Evolutionary conservation across 169 alveolate species (phyloP), one percentile per base, ranked within the genome.

Genomic region (Plasmodium sp.): DNA sequence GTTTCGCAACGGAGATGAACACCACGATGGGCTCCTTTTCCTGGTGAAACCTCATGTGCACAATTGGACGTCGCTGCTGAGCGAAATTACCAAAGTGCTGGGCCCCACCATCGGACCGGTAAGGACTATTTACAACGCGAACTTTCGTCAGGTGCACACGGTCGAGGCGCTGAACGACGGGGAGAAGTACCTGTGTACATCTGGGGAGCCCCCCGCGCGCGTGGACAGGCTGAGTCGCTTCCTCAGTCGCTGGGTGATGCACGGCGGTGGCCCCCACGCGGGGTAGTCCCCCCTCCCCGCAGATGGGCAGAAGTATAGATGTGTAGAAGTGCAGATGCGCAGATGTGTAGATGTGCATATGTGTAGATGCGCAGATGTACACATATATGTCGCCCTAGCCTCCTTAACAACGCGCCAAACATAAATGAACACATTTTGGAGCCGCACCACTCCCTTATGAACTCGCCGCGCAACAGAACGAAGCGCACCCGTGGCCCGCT

Each of bases 1-100:
- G 4, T 98, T 96, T 94, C 97, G 98, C 80, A 98, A 98, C 92
- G 99, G 99, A 39, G 99, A 98, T 86, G 97, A 97, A 93, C 93
- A 96, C 67, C 98, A 98, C 93, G 96, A 97, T 82, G 99, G 99
- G 18, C 84, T 95, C 33, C 95, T 97, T 36, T 97, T 97, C 82
- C 96, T 97, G 90, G 96, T 98, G 22, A 94, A 97, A 51, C 96
- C 98, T 16, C 95, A 95, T 84, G 96, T 97, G 80, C 95, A 94
- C 62, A 96, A 94, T 80, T 86, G 96, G 96, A 96, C 97, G 48
- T 92, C 95, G 2, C 96, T 98, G 5, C 96, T 95, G 83, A 84
- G 86, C 45, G 98, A 97, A 92, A 96, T 97, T 51, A 94, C 97
- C 22, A 96, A 97, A 83, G 98, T 97, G 41, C 73, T 95, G 45